Conservation (phyloP, 2,329 filamentous ascomycete genomes). For the Microcyclosporella mali region DNA sequence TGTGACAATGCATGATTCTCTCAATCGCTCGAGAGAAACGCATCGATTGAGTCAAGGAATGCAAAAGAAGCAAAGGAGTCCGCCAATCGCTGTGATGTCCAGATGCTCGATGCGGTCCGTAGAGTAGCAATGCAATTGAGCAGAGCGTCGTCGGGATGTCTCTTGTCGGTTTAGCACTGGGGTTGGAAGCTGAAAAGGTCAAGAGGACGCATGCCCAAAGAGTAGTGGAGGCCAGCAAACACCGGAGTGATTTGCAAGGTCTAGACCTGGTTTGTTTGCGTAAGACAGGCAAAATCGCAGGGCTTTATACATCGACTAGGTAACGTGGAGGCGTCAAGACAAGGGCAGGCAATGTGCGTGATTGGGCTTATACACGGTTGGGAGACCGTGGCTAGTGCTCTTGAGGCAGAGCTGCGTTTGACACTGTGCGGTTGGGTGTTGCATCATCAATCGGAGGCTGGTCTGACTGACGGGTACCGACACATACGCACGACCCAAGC, state of each 20-base stretch:
- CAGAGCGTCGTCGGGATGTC: conserved; percentile 5
- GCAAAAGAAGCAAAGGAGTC: conserved; percentile 4
- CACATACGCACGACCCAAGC: conserved; percentile 1
- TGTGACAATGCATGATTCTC: conserved; percentile 9
- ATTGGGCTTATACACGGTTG: conserved; percentile 9
- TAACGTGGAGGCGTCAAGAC: conserved; percentile 7
- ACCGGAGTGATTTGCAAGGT: conserved; percentile 6
- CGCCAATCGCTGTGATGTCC: conserved; percentile 1
- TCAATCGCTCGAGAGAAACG: conserved; percentile 11
- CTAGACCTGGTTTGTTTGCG: conserved; percentile 12
- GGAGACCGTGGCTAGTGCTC: conserved; percentile 5
- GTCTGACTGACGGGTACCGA: conserved; percentile 1
- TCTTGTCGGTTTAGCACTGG: conserved; percentile 11
- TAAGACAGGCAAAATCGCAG: conserved; percentile 11
- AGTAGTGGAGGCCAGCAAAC: conserved; percentile 14
- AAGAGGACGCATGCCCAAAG: conserved; percentile 1
- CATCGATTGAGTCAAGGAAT: conserved; percentile 6
- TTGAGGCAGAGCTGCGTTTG: conserved; percentile 7
- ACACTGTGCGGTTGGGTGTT: conserved; percentile 10
- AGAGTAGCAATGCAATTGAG: conserved; percentile 8
- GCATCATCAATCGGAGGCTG: neutral
- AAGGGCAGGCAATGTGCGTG: conserved; percentile 1
- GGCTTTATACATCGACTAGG: conserved; percentile 5
- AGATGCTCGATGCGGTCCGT: neutral
- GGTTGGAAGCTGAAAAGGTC: conserved; percentile 7